Evolutionary conservation across 2,329 filamentous ascomycete species (phyloP).

Genomic region (Fonsecaea multimorphosa): DNA sequence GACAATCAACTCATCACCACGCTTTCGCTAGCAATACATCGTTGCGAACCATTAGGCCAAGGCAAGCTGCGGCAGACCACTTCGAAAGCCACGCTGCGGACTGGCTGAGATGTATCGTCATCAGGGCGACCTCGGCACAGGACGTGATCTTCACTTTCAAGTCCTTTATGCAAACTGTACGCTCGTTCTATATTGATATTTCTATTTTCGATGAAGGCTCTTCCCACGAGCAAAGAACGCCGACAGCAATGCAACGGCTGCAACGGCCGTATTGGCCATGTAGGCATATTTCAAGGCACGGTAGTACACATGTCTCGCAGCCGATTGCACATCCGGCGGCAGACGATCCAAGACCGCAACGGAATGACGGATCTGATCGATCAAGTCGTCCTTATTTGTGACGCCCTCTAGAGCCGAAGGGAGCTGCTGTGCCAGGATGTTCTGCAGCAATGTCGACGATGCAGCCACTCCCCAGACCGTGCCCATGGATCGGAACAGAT

Average conservation of each 20-base stretch:
- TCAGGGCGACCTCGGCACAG: too few species aligned
- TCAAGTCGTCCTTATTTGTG: constrained; percentile 65
- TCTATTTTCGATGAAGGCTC: constrained; percentile 17
- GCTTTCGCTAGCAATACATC: too few species aligned
- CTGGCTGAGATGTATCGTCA: too few species aligned
- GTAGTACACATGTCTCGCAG: constrained; percentile 65
- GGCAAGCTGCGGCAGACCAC: too few species aligned
- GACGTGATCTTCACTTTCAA: too few species aligned
- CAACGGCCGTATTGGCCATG: constrained; percentile 60
- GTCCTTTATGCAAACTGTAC: too few species aligned
- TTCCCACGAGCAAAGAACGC: constrained; percentile 54
- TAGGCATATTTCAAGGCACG: constrained; percentile 64
- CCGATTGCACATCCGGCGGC: constrained; percentile 62
- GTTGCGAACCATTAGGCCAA: too few species aligned
- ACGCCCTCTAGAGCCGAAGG: constrained; percentile 61
- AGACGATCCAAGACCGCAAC: constrained; percentile 62
- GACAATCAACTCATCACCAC: too few species aligned
- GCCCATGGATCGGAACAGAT: constrained; percentile 67
- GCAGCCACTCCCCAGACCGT: constrained; percentile 69
- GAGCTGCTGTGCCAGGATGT: constrained; percentile 62
- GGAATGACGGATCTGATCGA: constrained; percentile 67
- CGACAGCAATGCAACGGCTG: constrained; percentile 56
- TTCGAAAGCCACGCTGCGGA: too few species aligned
- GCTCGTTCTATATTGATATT: neutral
- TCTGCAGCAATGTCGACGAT: constrained; percentile 68